phyloP scores from a whole-genome alignment of 208 protist species.

The Acanthamoeba lenticulata region DNA sequence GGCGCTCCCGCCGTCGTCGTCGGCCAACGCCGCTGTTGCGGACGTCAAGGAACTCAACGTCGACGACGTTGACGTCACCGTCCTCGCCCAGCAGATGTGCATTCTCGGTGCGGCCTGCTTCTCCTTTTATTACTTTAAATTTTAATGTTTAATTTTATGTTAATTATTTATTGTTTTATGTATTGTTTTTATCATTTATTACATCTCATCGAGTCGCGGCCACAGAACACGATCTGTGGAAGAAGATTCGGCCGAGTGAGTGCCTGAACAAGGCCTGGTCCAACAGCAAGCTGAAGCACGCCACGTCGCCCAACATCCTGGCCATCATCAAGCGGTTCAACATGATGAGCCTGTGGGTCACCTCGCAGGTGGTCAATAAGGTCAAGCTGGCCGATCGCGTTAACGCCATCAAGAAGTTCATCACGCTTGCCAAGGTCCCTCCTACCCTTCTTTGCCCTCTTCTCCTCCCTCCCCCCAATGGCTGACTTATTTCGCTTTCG shows the following conservation, averaged over 20 bases:
- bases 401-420: constrained; percentile 33
- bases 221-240: constrained; percentile 54
- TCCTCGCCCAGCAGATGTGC: constrained; percentile 42
- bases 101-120: no score
- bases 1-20: background rate
- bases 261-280: constrained; percentile 65
- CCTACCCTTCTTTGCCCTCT: no score
- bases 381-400: constrained; percentile 61
- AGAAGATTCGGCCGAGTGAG: constrained; percentile 13
- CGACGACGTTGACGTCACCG: background rate
- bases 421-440: constrained; percentile 27
- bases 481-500: no score
- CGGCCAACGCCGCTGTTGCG: background rate
- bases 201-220: no score
- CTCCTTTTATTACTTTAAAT: no score
- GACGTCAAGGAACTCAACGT: background rate
- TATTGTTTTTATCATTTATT: no score
- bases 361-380: constrained; percentile 43
- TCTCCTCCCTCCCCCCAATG: no score
- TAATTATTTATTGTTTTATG: no score
- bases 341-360: constrained; percentile 44
- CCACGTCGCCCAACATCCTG: constrained; percentile 38
- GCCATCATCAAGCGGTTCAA: constrained; percentile 59
- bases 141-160: no score
- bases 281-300: constrained; percentile 44